Base-by-base conservation (phyloP, 2,329 filamentous ascomycete genomes). In the Cercospora sojina region DNA sequence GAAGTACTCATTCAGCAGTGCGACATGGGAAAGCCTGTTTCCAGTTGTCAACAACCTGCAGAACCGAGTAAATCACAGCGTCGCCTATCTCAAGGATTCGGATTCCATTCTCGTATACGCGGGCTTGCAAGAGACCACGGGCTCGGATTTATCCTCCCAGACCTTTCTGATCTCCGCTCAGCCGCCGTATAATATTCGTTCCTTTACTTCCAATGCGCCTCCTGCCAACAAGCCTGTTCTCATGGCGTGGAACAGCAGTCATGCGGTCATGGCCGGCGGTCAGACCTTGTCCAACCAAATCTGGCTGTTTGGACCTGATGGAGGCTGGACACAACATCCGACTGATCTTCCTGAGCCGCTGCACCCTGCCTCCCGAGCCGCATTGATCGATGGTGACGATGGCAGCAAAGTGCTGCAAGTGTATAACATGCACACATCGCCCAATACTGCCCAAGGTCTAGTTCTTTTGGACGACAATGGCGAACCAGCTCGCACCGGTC, bases 51-150 rank as follows among this genome's bases (percentile, higher is more conserved):
- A 79, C 38, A 86, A 89, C 55, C 85, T 90, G 57, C 84, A 90
- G 75, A 87, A 92, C 74, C 88, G 92, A 65, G 82, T 87, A 66
- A 86, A 89, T 72, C 94, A 98, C 77, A 89, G 87, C 70, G 90
- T 90, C 12, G 85, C 87, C 18, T 97, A 93, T 76, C 82, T 98
- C 62, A 85, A 88, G 68, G 84, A 85, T 23, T 86, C 87, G 16
- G 85, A 91, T 64, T 85, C 87, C 3, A 91, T 98, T 63, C 80
- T 97, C 25, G 84, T 97, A 27, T 97, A 93, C 76, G 91, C 89
- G 32, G 94, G 94, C 55, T 87, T 85, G 16, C 87, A 89, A 72
- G 86, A 88, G 71, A 87, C 86, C 27, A 80, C 80, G 47, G 76
- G 79, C 35, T 78, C 80, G 8, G 79, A 81, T 6, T 81, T 86